Conservation (phyloP, 2,329 filamentous ascomycete genomes). For the Calonectria leucothoes region DNA sequence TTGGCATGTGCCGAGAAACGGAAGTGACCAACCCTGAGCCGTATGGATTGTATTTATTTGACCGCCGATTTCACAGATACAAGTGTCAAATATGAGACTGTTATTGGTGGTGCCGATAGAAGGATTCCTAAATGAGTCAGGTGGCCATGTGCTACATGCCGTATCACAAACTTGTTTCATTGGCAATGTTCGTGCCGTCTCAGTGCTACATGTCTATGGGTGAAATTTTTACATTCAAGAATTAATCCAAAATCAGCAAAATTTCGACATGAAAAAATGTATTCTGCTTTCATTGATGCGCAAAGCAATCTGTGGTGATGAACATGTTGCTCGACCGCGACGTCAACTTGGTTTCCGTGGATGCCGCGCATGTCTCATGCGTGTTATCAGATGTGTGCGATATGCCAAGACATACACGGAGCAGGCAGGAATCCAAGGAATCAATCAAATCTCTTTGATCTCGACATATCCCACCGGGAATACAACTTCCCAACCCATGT, state of each 20-base stretch:
- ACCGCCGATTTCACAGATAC: no score
- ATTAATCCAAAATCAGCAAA: neutral
- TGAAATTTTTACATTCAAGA: neutral
- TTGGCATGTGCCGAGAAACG: no score
- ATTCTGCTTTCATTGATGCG: neutral
- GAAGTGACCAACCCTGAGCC: no score
- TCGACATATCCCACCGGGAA: slow-evolving; percentile 7
- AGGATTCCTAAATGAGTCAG: no score
- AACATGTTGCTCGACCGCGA: neutral
- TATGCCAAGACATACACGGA: neutral
- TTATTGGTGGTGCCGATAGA: no score
- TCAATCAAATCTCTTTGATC: neutral
- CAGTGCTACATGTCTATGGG: neutral
- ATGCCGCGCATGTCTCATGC: neutral
- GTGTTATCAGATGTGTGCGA: neutral
- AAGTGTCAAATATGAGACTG: no score
- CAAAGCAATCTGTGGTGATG: neutral
- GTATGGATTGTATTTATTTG: no score
- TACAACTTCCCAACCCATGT: neutral
- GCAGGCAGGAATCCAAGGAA: neutral
- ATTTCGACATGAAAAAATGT: neutral
- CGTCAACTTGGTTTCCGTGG: neutral
- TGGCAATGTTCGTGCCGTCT: no score
- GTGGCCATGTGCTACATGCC: no score
- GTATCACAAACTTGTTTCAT: no score